Evolutionary conservation across 2,329 filamentous ascomycete species (phyloP).

Genomic region (Alternaria metachromatica): DNA sequence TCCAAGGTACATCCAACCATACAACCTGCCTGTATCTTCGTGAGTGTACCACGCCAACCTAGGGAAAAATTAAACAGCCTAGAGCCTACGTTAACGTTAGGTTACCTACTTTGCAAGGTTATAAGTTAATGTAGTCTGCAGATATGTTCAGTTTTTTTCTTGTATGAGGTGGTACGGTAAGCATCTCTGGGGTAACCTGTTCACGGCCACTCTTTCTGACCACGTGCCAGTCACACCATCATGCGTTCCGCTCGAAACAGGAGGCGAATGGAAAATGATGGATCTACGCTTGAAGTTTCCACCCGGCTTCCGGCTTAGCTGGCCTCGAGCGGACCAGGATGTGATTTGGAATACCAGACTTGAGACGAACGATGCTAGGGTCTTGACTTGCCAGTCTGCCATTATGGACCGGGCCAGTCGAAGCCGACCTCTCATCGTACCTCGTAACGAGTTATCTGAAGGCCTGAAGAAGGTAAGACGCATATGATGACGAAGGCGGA

Average conservation of each 20-base stretch:
- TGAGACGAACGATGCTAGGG: neutral
- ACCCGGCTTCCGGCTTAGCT: neutral
- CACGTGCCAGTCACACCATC: neutral
- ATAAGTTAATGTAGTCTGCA: too few relatives aligned
- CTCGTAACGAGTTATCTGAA: neutral
- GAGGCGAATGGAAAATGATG: neutral
- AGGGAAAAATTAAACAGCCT: too few relatives aligned
- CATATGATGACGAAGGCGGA: neutral
- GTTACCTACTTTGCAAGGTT: too few relatives aligned
- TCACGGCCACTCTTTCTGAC: neutral
- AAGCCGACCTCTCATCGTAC: neutral
- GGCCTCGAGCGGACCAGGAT: neutral
- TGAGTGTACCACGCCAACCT: too few relatives aligned
- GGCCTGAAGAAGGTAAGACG: neutral
- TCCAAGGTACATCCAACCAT: neutral
- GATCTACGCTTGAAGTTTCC: neutral
- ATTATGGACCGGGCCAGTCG: neutral
- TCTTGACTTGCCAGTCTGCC: neutral
- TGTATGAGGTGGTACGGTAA: neutral
- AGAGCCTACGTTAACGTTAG: too few relatives aligned
- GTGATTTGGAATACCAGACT: neutral
- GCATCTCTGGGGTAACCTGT: neutral
- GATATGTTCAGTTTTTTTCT: too few relatives aligned
- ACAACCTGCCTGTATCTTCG: neutral
- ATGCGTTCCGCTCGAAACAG: neutral